phyloP scores from a whole-genome alignment of 192 early-diverging fungal genomes.

The Coemansia sp. region DNA sequence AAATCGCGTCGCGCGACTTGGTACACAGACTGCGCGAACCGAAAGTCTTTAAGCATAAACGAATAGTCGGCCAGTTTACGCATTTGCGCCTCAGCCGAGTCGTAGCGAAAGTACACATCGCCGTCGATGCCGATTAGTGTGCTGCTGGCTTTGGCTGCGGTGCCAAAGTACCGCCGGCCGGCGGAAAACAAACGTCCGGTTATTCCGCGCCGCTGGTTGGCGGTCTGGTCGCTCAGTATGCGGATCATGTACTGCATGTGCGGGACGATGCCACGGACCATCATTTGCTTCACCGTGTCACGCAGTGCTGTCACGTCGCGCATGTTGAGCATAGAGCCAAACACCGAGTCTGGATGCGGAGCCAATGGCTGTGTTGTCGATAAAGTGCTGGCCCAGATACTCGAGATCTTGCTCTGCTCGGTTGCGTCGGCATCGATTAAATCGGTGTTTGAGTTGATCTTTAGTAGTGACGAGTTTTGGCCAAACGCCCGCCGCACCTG shows the following conservation, averaged over 20 bases:
- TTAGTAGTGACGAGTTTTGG: conserved; percentile 40
- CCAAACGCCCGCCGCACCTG: conserved; percentile 49
- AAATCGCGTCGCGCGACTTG: conserved; percentile 88
- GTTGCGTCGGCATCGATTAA: conserved; percentile 12
- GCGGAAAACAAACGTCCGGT: conserved; percentile 87
- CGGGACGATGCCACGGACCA: conserved; percentile 76
- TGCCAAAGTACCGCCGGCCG: conserved; percentile 81
- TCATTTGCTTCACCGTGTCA: conserved; percentile 59
- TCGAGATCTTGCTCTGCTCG: conserved; percentile 30
- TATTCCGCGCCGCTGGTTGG: conserved; percentile 79
- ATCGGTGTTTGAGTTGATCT: conserved; percentile 42
- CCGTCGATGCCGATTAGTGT: conserved; percentile 27
- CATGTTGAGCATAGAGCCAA: conserved; percentile 44
- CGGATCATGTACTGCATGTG: conserved; percentile 87
- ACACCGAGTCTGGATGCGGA: conserved; percentile 4
- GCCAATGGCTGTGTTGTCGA: conserved; percentile 17
- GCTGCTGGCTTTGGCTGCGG: conserved; percentile 23
- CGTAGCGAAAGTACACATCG: conserved; percentile 58
- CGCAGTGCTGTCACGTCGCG: conserved; percentile 48
- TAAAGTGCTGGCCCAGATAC: conserved; percentile 34
- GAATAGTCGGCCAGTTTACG: conserved; percentile 92
- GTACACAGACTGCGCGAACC: conserved; percentile 85
- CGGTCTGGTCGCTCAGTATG: conserved; percentile 90
- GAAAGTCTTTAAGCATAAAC: conserved; percentile 95
- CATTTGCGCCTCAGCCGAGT: conserved; percentile 89